These are phyloP conservation scores for Ganoderma lucidum DNA, from an alignment of 1,284 basidiomycete species.

Conservation along the genomic window DNA sequence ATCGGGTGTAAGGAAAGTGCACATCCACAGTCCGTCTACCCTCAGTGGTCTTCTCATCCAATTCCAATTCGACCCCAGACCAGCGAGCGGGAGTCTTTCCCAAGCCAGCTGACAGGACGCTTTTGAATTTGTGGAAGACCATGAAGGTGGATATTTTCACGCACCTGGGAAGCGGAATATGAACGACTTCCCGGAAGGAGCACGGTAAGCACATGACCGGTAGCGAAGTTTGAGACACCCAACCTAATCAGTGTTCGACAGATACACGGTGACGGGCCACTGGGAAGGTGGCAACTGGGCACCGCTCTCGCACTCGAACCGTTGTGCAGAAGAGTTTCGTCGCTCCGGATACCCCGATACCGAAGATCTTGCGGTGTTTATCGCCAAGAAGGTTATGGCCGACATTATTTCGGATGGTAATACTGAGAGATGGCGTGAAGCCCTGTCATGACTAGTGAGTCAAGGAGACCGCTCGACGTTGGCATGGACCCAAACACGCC, in stretches of 20 bases:
- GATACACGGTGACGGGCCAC: not conserved
- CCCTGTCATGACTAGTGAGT: too few species aligned
- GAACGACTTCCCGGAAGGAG: not conserved
- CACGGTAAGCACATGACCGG: not conserved
- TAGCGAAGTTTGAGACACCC: not conserved
- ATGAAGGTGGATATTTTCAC: not conserved
- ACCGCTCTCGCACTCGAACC: not conserved
- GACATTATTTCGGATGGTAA: too few species aligned
- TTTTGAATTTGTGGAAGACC: not conserved
- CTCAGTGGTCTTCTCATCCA: not conserved
- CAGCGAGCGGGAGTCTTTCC: not conserved
- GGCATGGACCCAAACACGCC: too few species aligned
- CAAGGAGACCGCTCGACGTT: too few species aligned
- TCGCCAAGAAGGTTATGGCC: not conserved
- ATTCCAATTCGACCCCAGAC: not conserved
- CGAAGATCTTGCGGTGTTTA: not conserved
- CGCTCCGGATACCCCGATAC: not conserved
- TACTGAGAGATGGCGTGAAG: not conserved
- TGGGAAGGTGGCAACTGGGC: not conserved
- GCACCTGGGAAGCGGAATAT: constrained; percentile 2
- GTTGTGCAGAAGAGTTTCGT: not conserved
- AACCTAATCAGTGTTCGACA: not conserved
- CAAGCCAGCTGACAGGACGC: not conserved
- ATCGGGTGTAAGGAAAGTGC: too few species aligned
- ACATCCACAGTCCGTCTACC: not conserved